These are phyloP conservation scores for Pelargonium exstipulatum DNA, from an alignment of 441 rosid species.

Conservation along the genomic window DNA sequence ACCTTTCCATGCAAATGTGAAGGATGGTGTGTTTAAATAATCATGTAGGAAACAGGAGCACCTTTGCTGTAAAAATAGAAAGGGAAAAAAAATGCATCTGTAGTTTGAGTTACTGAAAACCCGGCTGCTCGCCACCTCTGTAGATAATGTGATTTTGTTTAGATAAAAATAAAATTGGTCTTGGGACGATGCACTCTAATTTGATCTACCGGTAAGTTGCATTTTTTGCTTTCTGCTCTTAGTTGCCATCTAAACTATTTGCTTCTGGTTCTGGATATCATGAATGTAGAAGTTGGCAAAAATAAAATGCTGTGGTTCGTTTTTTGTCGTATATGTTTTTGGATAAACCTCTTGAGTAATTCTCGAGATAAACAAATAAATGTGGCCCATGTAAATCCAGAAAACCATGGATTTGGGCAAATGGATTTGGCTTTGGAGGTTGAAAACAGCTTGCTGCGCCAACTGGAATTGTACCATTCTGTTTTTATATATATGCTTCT, in stretches of 20 bases:
- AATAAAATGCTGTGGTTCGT: no score
- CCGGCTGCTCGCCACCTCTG: slow-evolving; percentile 15
- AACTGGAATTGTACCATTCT: not conserved
- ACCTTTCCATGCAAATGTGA: slow-evolving; percentile 24
- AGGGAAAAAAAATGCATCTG: slow-evolving; percentile 22
- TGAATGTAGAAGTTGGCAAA: no score
- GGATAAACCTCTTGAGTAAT: not conserved
- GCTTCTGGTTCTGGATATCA: no score
- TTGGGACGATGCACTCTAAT: not conserved
- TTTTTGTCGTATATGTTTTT: not conserved
- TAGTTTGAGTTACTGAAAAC: slow-evolving; percentile 26
- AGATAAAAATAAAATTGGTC: slow-evolving; percentile 10
- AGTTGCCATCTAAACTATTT: no score
- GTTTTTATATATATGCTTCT: not conserved
- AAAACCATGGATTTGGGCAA: not conserved
- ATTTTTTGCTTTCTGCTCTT: no score
- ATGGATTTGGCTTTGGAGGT: not conserved
- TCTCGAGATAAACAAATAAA: not conserved
- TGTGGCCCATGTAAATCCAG: not conserved
- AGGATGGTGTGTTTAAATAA: slow-evolving; percentile 18
- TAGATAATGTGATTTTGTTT: slow-evolving; percentile 30
- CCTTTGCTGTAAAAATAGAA: slow-evolving; percentile 27
- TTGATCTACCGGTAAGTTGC: not conserved
- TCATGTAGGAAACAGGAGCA: slow-evolving; percentile 21
- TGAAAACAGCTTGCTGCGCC: not conserved